phyloP scores from a whole-genome alignment of 1,284 basidiomycete genomes.

The Tremellales sp. region DNA sequence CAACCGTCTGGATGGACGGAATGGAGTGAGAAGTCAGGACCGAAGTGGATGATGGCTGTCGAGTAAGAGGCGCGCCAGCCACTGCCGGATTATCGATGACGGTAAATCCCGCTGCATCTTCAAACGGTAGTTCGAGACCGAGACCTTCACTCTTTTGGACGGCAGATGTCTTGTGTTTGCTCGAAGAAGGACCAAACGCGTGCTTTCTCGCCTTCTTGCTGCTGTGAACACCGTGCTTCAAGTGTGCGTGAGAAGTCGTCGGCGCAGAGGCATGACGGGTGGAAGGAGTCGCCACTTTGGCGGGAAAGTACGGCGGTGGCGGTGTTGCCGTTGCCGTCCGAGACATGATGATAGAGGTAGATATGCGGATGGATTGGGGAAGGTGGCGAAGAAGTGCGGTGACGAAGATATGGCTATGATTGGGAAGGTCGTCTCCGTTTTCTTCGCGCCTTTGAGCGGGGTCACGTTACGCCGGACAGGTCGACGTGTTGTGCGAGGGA shows the following conservation, averaged over 20 bases:
- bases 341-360: slow-evolving; percentile 26
- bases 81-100: too few species aligned
- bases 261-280: slow-evolving; percentile 29
- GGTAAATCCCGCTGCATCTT: too few species aligned
- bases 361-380: slow-evolving; percentile 20
- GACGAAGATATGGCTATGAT: slow-evolving; percentile 39
- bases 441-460: slow-evolving; percentile 35
- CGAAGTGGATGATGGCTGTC: too few species aligned
- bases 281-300: slow-evolving; percentile 32
- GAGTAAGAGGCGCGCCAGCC: too few species aligned
- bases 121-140: slow-evolving; percentile 14
- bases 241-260: slow-evolving; percentile 4
- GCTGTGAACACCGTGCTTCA: slow-evolving; percentile 6
- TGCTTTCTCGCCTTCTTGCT: slow-evolving; percentile 10
- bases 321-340: slow-evolving; percentile 38
- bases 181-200: slow-evolving; percentile 1
- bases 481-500: slow-evolving; percentile 2
- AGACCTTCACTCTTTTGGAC: too few species aligned
- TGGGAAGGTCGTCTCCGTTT: slow-evolving; percentile 29
- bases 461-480: slow-evolving; percentile 2
- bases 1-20: too few species aligned
- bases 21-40: too few species aligned
- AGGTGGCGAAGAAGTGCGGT: slow-evolving; percentile 46
- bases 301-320: slow-evolving; percentile 40
- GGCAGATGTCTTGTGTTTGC: too few species aligned